phyloP scores from a whole-genome alignment of 73 alveolate species.

The Paramecium primaurelia region DNA sequence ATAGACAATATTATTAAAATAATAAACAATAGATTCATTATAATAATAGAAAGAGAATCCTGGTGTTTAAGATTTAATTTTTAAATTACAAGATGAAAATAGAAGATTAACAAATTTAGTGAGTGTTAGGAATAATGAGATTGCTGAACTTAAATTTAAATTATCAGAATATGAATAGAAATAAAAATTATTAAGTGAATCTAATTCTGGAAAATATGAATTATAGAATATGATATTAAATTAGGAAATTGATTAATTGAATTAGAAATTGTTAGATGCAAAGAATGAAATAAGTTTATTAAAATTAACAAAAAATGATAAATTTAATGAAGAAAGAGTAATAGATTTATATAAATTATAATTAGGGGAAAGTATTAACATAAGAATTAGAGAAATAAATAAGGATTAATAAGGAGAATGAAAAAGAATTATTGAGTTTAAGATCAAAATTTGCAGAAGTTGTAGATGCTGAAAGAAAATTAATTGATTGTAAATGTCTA shows the following conservation, averaged over 20 bases:
- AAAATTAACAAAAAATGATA: neutral
- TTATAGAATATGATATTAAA: neutral
- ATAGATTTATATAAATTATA: neutral
- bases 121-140: neutral
- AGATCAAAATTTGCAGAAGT: constrained; percentile 8
- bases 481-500: neutral
- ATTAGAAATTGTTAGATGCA: neutral
- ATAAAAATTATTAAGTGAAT: neutral
- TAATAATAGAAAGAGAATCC: neutral
- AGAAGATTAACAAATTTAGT: neutral
- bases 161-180: neutral
- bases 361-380: constrained; percentile 16
- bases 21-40: neutral
- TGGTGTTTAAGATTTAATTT: neutral
- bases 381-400: constrained; percentile 25
- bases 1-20: neutral
- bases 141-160: constrained; percentile 19
- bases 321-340: constrained; percentile 46
- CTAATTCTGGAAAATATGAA: neutral
- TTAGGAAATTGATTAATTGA: neutral
- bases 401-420: constrained; percentile 1
- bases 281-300: neutral
- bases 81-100: constrained; percentile 12
- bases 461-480: constrained; percentile 12
- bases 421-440: neutral